Base-by-base conservation (phyloP, 2,329 filamentous ascomycete genomes). In the Penicillium sp. region DNA sequence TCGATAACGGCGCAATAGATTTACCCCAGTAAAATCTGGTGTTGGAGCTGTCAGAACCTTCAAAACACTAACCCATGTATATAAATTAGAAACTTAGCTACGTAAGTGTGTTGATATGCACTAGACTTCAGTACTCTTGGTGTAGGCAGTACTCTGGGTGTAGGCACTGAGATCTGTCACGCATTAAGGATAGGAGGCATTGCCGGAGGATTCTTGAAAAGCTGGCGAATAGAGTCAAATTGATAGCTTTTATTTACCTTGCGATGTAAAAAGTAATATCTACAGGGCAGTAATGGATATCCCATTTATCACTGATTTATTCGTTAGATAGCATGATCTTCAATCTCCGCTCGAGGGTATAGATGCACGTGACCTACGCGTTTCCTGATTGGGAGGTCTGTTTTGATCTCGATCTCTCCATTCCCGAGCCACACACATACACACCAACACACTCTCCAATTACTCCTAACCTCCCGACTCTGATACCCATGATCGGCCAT, bases 351-450 rank as follows among this genome's bases (percentile, higher is more conserved):
- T 22, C 11, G 3, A 21, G 19, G 10, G 7, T 29, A 42, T 39
- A 24, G 6, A 9, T 26, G 10, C 63, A 67, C 65, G 63, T 68
- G 66, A 68, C 19, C 21, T 49, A 48, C 64, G 63, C 65, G 61
- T 64, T 66, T 52, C 64, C 55, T 49, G 33, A 56, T 65, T 58
- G 21, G 63, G 60, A 49, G 43, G 60, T 65, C 57, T 68, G 65
- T 68, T 68, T 65, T 66, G 64, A 65, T 64, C 58, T 54, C 49
- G 46, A 57, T 33, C 46, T 37, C 49, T 51, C 57, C 65, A 62
- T 66, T 65, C 62, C 57, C 56, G 22, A 55, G 51, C 50, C 26
- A 29, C 39, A 33, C 24, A 31, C 49, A 35, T 10, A 43, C 49
- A 54, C 39, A 52, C 43, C 46, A 55, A 55, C 48, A 45, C 48